phyloP scores from a whole-genome alignment of 2,329 filamentous ascomycete species.

The Beauveria sp. region DNA sequence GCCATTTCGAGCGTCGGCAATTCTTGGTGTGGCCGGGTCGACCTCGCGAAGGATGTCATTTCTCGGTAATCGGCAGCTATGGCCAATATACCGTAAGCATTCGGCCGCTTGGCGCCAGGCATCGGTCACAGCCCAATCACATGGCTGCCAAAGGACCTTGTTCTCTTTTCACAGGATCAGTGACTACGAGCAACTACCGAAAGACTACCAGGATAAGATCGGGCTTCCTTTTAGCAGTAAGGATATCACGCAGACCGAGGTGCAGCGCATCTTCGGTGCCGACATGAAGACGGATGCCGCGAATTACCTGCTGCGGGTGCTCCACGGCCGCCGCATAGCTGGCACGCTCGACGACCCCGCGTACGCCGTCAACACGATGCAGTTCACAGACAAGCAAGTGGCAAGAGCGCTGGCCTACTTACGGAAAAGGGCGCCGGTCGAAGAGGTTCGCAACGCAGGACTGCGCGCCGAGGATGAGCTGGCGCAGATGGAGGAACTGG shows the following conservation, averaged over 20 bases:
- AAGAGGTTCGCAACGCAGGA: constrained; percentile 54
- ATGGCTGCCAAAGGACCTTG: constrained; percentile 21
- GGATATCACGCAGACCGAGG: constrained; percentile 42
- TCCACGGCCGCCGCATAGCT: constrained; percentile 57
- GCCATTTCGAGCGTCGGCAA: not conserved
- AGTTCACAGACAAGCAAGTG: constrained; percentile 34
- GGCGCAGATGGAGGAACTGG: constrained; percentile 37
- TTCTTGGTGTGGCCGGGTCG: not conserved
- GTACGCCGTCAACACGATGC: constrained; percentile 38
- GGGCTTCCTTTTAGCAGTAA: constrained; percentile 46
- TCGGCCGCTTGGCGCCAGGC: not conserved
- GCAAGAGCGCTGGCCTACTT: constrained; percentile 46
- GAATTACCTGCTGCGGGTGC: constrained; percentile 47
- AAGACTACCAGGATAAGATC: constrained; percentile 44
- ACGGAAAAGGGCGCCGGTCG: constrained; percentile 44
- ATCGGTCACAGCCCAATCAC: not conserved
- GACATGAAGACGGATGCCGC: constrained; percentile 35
- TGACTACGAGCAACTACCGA: constrained; percentile 51
- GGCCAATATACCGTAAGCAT: not conserved
- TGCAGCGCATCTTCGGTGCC: constrained; percentile 41
- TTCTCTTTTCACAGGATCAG: constrained; percentile 34
- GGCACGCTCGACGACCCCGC: constrained; percentile 55
- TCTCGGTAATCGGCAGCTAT: not conserved
- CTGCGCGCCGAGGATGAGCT: constrained; percentile 57
- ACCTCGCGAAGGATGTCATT: constrained; percentile 14